Conservation (phyloP, 2,329 filamentous ascomycete genomes). For the Fusarium sp. region DNA sequence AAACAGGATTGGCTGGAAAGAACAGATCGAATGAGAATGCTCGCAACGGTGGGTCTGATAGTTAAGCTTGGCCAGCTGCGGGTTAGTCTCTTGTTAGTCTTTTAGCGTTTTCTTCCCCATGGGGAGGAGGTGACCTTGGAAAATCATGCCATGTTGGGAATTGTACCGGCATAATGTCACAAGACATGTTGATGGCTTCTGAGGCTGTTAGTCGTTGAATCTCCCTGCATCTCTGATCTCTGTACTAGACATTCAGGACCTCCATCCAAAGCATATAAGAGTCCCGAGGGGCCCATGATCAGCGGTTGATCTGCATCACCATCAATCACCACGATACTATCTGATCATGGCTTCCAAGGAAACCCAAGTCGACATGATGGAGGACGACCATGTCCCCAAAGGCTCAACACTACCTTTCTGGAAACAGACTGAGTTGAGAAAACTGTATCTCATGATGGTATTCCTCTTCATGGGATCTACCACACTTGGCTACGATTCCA, state of each 20-base stretch:
- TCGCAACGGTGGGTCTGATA: not conserved
- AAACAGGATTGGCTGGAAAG: not conserved
- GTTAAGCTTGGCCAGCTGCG: not conserved
- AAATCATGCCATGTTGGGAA: not conserved
- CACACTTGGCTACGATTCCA: constrained; percentile 38
- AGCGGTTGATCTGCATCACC: not conserved
- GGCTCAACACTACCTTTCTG: constrained; percentile 37
- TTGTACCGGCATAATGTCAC: not conserved
- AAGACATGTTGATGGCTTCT: not conserved
- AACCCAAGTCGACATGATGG: constrained; percentile 16
- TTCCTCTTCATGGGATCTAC: constrained; percentile 44
- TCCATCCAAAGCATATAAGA: constrained; percentile 8
- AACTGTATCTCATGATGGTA: constrained; percentile 41
- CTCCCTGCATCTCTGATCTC: too few species aligned
- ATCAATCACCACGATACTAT: not conserved
- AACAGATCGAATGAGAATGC: not conserved
- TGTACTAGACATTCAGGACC: too few species aligned
- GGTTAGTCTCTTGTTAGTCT: not conserved
- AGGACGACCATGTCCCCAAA: constrained; percentile 15
- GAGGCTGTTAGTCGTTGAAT: not conserved
- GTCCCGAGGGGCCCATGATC: not conserved
- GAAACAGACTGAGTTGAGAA: constrained; percentile 41
- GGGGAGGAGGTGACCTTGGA: constrained; percentile 14
- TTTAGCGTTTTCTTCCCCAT: constrained; percentile 30
- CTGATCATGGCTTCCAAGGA: constrained; percentile 22